These are phyloP conservation scores for Isochrysis galbana DNA, from an alignment of 78 protist genomes.

Conservation along the genomic window DNA sequence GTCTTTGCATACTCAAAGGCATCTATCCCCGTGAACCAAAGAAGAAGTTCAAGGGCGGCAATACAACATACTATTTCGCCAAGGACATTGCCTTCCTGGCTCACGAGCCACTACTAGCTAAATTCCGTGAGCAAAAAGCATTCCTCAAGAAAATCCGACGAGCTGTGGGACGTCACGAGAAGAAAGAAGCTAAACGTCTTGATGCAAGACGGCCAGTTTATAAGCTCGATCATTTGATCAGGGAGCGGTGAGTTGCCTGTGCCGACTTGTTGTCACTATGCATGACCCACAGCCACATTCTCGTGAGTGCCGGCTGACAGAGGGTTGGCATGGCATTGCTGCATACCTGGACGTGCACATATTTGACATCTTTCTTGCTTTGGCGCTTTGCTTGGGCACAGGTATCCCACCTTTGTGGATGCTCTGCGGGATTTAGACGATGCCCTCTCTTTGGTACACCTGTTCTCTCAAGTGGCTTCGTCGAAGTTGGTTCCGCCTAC, in stretches of 20 bases:
- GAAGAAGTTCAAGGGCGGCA: conserved; percentile 74
- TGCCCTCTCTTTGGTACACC: conserved; percentile 76
- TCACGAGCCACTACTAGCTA: conserved; percentile 89
- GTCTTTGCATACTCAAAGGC: conserved; percentile 97
- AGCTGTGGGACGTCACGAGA: background rate
- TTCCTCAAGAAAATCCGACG: conserved; percentile 34
- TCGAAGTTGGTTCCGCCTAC: background rate
- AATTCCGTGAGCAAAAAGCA: conserved; percentile 78
- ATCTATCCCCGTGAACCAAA: conserved; percentile 94
- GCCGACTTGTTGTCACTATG: too few relatives aligned
- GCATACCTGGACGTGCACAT: too few relatives aligned
- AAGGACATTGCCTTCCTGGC: conserved; percentile 86
- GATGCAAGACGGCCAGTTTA: conserved; percentile 46
- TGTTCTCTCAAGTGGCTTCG: conserved; percentile 81
- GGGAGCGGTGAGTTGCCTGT: too few relatives aligned
- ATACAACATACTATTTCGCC: conserved; percentile 62
- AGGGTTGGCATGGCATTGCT: too few relatives aligned
- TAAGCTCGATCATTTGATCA: conserved; percentile 55
- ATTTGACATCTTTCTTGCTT: too few relatives aligned
- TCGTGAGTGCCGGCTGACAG: too few relatives aligned
- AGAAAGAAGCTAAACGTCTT: background rate
- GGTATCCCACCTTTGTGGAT: conserved; percentile 92
- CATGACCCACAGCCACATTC: too few relatives aligned
- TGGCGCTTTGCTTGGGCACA: too few relatives aligned
- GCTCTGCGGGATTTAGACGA: conserved; percentile 95